Base-by-base conservation (phyloP, 2,329 filamentous ascomycete genomes). In the Curvularia sp. region DNA sequence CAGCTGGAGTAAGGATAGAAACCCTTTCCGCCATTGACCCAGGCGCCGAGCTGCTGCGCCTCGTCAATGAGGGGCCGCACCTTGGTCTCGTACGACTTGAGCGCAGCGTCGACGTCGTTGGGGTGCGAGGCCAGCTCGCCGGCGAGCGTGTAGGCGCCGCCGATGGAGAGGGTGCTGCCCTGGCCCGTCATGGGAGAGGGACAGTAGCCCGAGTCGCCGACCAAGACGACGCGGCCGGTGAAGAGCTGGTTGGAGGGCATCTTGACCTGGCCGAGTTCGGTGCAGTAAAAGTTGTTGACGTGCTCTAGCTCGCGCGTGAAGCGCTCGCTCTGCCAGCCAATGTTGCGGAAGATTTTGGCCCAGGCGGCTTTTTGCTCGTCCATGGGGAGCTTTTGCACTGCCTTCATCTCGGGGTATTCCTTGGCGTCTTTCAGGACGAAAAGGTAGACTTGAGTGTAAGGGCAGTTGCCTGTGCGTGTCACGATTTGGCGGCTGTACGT, bases 141-240 rank as follows among this genome's bases (percentile, higher is more conserved):
- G 1, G 77, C 75, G n/a, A 80, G 56, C 0, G 77, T 60, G 46
- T 79, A 80, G 0, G 72, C 73, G 0, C 78, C 78, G 3, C 75
- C 57, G 6, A 80, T 68, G 2, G 77, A 74, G 1, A 75, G 63
- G 9, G 69, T 74, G 1, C 69, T 69, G 0, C 72, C 71, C 28
- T 66, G 57, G 1, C 69, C 70, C 13, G 67, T 69, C 1, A 69
- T 68, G 9, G 69, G 64, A 5, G 49, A 57, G 34, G 42, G 67
- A 60, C 39, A 76, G 52, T 75, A 76, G 0, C 69, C 78, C 0
- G 86, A 82, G 61, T 88, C 85, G 0, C 85, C 86, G 0, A 86
- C 57, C 0, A 87, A 71, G 0, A 77, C 80, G 1, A 86, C 78
- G 0, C 84, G 79, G 0, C 82, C 81, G 0, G 71, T 71, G 18